Conservation (phyloP, 345 rosid genomes). For the Citrus sp. region DNA sequence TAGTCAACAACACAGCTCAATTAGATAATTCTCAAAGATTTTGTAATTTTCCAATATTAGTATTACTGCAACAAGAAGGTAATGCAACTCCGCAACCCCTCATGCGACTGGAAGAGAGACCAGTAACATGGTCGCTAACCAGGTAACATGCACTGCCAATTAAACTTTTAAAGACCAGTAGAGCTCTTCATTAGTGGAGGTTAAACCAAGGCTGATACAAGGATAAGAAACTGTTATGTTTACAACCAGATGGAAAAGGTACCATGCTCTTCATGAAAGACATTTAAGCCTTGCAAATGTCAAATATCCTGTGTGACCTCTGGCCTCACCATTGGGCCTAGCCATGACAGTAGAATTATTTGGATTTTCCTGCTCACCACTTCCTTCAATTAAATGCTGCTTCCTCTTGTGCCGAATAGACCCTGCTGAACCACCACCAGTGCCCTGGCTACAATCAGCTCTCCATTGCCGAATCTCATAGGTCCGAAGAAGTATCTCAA, state of each 20-base stretch:
- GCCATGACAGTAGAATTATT: constrained; percentile 51
- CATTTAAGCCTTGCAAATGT: constrained; percentile 89
- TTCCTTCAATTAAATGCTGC: constrained; percentile 44
- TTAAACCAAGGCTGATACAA: background rate
- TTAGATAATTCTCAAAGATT: background rate
- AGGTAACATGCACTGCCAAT: background rate
- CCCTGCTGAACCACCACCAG: constrained; percentile 29
- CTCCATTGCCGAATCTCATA: constrained; percentile 80
- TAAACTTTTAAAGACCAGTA: background rate
- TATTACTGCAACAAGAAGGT: background rate
- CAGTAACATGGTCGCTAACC: background rate
- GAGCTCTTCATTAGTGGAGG: background rate
- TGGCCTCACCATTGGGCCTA: constrained; percentile 69
- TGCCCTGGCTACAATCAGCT: constrained; percentile 27
- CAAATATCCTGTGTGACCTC: constrained; percentile 95
- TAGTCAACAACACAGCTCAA: background rate
- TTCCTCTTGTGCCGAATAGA: constrained; percentile 72
- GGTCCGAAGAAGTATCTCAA: constrained; percentile 77
- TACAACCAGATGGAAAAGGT: background rate
- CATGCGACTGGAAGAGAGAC: background rate
- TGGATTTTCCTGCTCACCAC: constrained; percentile 18
- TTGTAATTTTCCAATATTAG: background rate
- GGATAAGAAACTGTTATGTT: background rate
- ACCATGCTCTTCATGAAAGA: constrained; percentile 20
- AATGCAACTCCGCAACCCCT: background rate